Evolutionary conservation across 208 protist species (phyloP).

Genomic region (Acanthamoeba quina): DNA sequence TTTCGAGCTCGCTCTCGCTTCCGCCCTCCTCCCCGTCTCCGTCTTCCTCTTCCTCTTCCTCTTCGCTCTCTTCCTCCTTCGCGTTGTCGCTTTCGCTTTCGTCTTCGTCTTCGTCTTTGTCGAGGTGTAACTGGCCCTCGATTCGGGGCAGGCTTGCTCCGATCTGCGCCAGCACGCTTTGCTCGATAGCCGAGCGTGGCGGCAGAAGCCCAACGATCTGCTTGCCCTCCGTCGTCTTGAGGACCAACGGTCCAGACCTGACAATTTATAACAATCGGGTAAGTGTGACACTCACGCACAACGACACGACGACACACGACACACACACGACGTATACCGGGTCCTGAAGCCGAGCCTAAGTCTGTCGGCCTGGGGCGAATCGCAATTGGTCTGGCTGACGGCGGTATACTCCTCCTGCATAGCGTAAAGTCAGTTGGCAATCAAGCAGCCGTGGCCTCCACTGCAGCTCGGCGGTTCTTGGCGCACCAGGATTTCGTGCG

Average conservation of each 20-base stretch:
- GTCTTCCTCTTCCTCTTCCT: background rate
- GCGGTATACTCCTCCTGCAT: background rate
- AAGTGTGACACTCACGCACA: no score
- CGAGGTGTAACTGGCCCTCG: background rate
- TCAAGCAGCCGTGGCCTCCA: background rate
- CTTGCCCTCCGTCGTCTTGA: background rate
- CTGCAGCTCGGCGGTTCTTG: background rate
- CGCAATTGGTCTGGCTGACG: background rate
- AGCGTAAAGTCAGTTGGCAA: no score
- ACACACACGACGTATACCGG: no score
- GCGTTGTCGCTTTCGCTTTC: background rate
- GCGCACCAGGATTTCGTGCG: background rate
- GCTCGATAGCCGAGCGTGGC: background rate
- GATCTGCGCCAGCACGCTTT: background rate
- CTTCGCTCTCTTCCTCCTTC: background rate
- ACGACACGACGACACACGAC: no score
- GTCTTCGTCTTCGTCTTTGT: no score
- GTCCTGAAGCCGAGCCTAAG: no score
- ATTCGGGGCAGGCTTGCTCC: background rate
- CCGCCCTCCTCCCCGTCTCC: background rate
- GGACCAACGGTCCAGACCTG: background rate
- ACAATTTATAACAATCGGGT: no score
- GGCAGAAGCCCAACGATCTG: background rate
- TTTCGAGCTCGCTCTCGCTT: background rate
- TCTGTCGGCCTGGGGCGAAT: no score